Evolutionary conservation across 2,329 filamentous ascomycete genomes (phyloP).

Genomic region (Teratosphaeria pseudoeucalypti): DNA sequence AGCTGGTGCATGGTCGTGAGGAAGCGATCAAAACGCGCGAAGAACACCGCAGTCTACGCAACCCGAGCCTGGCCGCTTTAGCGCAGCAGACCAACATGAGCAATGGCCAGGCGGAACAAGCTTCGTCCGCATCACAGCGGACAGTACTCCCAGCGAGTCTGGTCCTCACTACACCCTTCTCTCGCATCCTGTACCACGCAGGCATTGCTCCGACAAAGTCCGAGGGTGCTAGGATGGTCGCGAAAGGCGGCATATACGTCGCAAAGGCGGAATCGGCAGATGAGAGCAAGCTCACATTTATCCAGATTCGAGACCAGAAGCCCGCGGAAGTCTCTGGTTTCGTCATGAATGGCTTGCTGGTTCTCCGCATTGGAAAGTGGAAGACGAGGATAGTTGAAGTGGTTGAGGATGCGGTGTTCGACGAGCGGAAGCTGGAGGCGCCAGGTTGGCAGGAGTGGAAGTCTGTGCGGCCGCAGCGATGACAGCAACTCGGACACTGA

Average conservation of each 20-base stretch:
- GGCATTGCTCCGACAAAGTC: conserved; percentile 22
- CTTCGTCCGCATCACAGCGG: conserved; percentile 7
- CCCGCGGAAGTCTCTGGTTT: conserved; percentile 49
- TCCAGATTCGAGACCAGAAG: conserved; percentile 50
- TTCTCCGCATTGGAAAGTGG: conserved; percentile 50
- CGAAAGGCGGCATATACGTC: conserved; percentile 25
- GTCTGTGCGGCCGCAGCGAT: background rate
- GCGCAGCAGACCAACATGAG: background rate
- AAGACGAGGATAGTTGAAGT: conserved; percentile 48
- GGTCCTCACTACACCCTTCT: conserved; percentile 17
- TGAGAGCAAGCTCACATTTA: conserved; percentile 49
- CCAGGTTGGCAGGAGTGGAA: conserved; percentile 41
- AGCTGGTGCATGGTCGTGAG: conserved; percentile 62
- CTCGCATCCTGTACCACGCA: conserved; percentile 22
- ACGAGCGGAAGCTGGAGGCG: conserved; percentile 33
- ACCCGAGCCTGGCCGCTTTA: conserved; percentile 15
- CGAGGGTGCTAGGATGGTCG: conserved; percentile 21
- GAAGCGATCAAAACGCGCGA: conserved; percentile 53
- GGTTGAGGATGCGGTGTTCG: conserved; percentile 44
- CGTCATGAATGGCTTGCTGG: conserved; percentile 46
- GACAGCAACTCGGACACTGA: background rate
- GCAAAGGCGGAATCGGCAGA: conserved; percentile 21
- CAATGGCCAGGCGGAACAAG: background rate
- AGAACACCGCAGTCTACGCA: conserved; percentile 41
- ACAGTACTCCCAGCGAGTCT: conserved; percentile 17